A percentile compares a stretch with the other conserved stretches of the same genome.
Evolutionary conservation across 2,329 filamentous ascomycete species (phyloP).

Genomic region (Coniochaeta sp.): DNA sequence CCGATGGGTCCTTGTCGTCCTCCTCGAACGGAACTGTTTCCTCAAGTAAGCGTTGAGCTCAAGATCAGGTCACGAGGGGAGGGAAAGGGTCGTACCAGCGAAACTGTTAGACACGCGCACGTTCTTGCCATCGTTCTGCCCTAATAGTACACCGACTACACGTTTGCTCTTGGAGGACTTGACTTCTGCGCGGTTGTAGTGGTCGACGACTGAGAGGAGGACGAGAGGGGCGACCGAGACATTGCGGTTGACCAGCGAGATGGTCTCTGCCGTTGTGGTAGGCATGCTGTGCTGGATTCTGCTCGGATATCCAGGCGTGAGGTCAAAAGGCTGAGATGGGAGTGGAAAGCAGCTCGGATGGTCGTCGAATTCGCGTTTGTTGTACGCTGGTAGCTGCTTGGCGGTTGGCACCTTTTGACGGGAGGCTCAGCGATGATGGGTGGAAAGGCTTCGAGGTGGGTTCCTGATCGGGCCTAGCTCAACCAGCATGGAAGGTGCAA

Average conservation of each 20-base stretch:
- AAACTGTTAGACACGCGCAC: slow-evolving; percentile 99
- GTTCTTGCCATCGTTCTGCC: slow-evolving; percentile 92
- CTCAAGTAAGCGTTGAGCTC: slow-evolving; percentile 7
- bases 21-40: slow-evolving; percentile 88
- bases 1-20: slow-evolving; percentile 95
- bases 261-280: slow-evolving; percentile 91
- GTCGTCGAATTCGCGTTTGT: not conserved
- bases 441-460: not conserved
- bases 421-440: not conserved
- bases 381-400: not conserved
- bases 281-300: slow-evolving; percentile 53
- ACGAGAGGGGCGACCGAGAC: slow-evolving; percentile 97
- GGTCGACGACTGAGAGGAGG: slow-evolving; percentile 94
- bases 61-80: slow-evolving; percentile 3
- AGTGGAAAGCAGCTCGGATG: not conserved
- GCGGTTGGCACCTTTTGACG: not conserved
- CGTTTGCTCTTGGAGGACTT: slow-evolving; percentile 79
- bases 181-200: slow-evolving; percentile 87
- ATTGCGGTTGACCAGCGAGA: slow-evolving; percentile 87
- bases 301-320: not conserved
- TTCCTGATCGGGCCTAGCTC: not conserved
- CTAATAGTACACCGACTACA: slow-evolving; percentile 89
- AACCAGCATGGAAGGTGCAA: not conserved
- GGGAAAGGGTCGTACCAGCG: slow-evolving; percentile 57
- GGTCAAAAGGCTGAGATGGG: not conserved